Evolutionary conservation across 1,139 yeast genomes (phyloP).

Genomic region (Lodderomyces beijingensis): DNA sequence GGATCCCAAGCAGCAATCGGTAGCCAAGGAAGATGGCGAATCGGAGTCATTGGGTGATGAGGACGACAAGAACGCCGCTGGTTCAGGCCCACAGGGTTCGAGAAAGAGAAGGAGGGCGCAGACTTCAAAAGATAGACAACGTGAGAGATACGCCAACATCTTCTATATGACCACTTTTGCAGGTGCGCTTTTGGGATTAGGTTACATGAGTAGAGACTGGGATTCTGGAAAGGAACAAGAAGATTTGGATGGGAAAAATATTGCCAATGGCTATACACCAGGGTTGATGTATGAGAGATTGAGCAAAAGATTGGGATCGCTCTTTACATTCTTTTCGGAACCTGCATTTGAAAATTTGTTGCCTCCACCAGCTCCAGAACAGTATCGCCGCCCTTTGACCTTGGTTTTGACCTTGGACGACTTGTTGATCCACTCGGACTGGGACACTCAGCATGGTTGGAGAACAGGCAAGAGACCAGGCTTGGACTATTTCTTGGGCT

Average conservation of each 20-base stretch:
- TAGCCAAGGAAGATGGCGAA: slow-evolving; percentile 6
- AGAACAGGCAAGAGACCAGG: slow-evolving; percentile 99
- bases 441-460: slow-evolving; percentile 96
- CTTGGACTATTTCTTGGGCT: slow-evolving; percentile 90
- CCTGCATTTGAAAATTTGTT: slow-evolving; percentile 90
- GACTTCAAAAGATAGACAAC: slow-evolving; percentile 56
- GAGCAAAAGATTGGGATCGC: slow-evolving; percentile 64
- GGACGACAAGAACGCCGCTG: slow-evolving; percentile 1
- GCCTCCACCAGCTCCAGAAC: slow-evolving; percentile 86
- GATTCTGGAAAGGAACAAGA: slow-evolving; percentile 70
- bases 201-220: slow-evolving; percentile 83
- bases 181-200: slow-evolving; percentile 58
- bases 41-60: slow-evolving; percentile 4
- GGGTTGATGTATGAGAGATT: slow-evolving; percentile 64
- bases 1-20: slow-evolving; percentile 12
- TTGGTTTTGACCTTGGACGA: slow-evolving; percentile 88
- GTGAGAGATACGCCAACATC: slow-evolving; percentile 64
- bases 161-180: slow-evolving; percentile 63
- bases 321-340: slow-evolving; percentile 83
- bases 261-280: slow-evolving; percentile 69
- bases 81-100: slow-evolving; percentile 13
- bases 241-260: slow-evolving; percentile 41
- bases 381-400: slow-evolving; percentile 90
- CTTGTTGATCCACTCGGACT: slow-evolving; percentile 81
- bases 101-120: slow-evolving; percentile 52